These are phyloP conservation scores for Coemansia sp. DNA, from an alignment of 192 early-diverging fungal genomes.

Conservation along the genomic window DNA sequence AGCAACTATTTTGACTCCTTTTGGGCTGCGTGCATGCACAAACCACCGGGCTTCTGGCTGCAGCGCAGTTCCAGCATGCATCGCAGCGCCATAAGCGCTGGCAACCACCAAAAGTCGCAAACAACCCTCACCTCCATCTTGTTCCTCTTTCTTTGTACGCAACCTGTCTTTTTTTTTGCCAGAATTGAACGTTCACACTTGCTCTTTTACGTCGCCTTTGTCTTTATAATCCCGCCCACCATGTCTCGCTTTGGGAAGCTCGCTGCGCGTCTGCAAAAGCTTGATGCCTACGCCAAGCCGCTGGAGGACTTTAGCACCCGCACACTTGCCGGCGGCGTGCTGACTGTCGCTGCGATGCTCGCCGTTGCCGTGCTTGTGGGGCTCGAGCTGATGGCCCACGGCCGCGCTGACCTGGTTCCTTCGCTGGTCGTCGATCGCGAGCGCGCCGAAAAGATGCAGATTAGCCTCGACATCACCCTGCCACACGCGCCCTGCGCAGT, in stretches of 20 bases:
- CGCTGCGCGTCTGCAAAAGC: slow-evolving; percentile 54
- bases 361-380: slow-evolving; percentile 76
- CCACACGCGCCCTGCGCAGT: slow-evolving; percentile 91
- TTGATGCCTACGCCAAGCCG: slow-evolving; percentile 95
- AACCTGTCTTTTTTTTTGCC: no score
- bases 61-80: not conserved
- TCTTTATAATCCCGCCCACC: not conserved
- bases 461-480: slow-evolving; percentile 89
- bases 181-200: no score
- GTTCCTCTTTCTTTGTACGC: no score
- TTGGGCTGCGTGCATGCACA: not conserved
- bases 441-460: slow-evolving; percentile 84
- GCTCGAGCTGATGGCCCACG: slow-evolving; percentile 83
- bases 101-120: not conserved
- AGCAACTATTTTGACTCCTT: not conserved
- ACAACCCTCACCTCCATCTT: not conserved
- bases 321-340: slow-evolving; percentile 79
- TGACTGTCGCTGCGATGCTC: slow-evolving; percentile 75
- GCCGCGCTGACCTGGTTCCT: slow-evolving; percentile 64
- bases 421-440: slow-evolving; percentile 79
- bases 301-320: slow-evolving; percentile 90
- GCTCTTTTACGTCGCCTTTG: no score
- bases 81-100: not conserved
- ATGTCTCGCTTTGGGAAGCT: slow-evolving; percentile 3
- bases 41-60: no score